Percentiles rank a stretch among this genome's conserved stretches.
Evolutionary conservation across 352 stramenopile species (phyloP).

Genomic region (Aphanomyces cochlioides): DNA sequence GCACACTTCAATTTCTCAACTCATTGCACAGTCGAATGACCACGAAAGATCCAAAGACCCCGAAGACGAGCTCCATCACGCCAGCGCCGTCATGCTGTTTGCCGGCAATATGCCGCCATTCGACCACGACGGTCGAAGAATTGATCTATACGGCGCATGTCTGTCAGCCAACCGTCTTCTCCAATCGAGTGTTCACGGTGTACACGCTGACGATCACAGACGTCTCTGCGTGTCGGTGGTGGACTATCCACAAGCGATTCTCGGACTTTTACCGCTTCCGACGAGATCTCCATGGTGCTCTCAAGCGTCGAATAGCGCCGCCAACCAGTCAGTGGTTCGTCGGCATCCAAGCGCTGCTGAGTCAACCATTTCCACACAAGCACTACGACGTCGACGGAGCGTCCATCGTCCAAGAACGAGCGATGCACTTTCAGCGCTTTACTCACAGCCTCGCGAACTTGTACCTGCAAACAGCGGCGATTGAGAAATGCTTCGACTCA

Average conservation of each 20-base stretch:
- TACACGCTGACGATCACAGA: conserved; percentile 5
- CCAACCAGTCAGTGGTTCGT: background rate
- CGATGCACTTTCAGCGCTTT: background rate
- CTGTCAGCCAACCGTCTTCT: conserved; percentile 1
- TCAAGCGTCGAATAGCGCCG: background rate
- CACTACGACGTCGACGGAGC: conserved; percentile 15
- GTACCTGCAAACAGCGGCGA: conserved; percentile 4
- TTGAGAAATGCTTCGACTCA: background rate
- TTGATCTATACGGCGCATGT: background rate
- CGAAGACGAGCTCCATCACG: too few relatives aligned
- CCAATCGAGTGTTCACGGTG: background rate
- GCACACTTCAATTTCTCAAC: too few relatives aligned
- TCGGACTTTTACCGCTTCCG: conserved; percentile 14
- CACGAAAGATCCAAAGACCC: too few relatives aligned
- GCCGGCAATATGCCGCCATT: background rate
- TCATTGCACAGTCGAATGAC: too few relatives aligned
- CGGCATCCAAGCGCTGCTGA: background rate
- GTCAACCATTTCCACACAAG: conserved; percentile 26
- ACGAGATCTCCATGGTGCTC: background rate
- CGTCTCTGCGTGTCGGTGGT: background rate
- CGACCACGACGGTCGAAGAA: background rate
- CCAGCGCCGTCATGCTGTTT: too few relatives aligned
- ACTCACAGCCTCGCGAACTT: background rate
- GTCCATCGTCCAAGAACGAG: background rate
- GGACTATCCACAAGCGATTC: conserved; percentile 21